These are phyloP conservation scores for Croton setiger DNA, from an alignment of 441 rosid genomes.

Conservation along the genomic window DNA sequence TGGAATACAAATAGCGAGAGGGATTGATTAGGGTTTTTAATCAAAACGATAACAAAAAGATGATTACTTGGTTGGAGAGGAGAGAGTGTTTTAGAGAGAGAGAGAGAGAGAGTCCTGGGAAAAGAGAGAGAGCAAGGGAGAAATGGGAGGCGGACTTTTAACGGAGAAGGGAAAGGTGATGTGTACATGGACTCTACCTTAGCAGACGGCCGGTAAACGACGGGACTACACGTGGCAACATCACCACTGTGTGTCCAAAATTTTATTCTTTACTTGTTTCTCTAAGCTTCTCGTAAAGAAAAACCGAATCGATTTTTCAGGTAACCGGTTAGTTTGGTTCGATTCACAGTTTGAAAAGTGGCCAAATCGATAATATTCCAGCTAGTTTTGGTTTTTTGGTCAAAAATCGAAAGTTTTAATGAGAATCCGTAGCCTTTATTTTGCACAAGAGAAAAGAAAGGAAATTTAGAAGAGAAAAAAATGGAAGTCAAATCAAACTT, in stretches of 20 bases:
- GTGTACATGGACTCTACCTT: slow-evolving; percentile 23
- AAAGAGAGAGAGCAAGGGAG: neutral
- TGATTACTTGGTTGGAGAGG: slow-evolving; percentile 31
- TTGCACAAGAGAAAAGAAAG: too few relatives aligned
- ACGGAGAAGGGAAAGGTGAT: slow-evolving; percentile 12
- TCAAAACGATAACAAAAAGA: slow-evolving; percentile 10
- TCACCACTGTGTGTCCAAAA: neutral
- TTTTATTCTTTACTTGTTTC: neutral
- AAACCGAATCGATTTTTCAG: too few relatives aligned
- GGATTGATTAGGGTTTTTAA: slow-evolving; percentile 18
- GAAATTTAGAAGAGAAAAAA: too few relatives aligned
- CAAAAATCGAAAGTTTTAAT: too few relatives aligned
- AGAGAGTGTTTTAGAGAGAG: slow-evolving; percentile 14
- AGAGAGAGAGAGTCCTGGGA: slow-evolving; percentile 8
- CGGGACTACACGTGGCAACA: slow-evolving; percentile 17
- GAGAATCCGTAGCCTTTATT: too few relatives aligned
- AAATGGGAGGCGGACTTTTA: slow-evolving; percentile 30
- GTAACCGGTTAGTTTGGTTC: too few relatives aligned
- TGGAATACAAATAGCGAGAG: neutral
- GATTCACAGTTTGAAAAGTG: too few relatives aligned
- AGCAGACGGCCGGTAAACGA: slow-evolving; percentile 22
- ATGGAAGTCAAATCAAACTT: too few relatives aligned
- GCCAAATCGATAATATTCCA: too few relatives aligned
- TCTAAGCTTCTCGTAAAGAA: neutral
- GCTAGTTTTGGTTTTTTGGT: too few relatives aligned